Evolutionary conservation across 2,329 filamentous ascomycete genomes (phyloP), one percentile per base, ranked within the genome.

Genomic region (Fusarium tanahbumbuense): DNA sequence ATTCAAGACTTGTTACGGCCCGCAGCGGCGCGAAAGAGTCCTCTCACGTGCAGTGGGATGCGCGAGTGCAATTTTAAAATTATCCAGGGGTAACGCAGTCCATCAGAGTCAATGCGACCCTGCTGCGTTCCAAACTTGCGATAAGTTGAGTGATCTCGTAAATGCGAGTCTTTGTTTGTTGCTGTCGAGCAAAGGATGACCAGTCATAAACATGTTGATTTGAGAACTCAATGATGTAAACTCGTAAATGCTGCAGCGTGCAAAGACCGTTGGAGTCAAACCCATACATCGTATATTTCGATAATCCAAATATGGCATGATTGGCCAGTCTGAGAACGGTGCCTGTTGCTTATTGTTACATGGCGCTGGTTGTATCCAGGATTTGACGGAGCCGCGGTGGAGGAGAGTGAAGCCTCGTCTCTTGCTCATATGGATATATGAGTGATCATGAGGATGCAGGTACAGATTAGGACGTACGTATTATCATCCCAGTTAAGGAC

Each of bases 51-150:
- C 53, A 46, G 49, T 56, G 34, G 10, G 18, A 37, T 48, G 50
- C 28, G 54, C 54, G 41, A 47, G 37, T 50, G 58, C 46, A 72
- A 69, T 66, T 64, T 71, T 73, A 67, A 74, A 66, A 74, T 75
- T 75, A 62, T 64, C 52, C 57, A 74, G 73, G 73, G 73, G 73
- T 60, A 64, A 64, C 71, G 56, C 52, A 61, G 67, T 63, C 55
- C 55, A 62, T 62, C 45, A 50, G 23, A 60, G 56, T 52, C 62
- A 68, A 73, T 75, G 71, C 64, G 58, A 74, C 72, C 47, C 37
- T 59, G 25, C 41, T 41, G 42, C 52, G 64, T 57, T 54, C 50
- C 44, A 44, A 54, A 58, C 41, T 44, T 40, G 61, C 53, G 40
- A 52, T 41, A n/a, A 44, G 49, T 41, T 34, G 40, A 41, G 49